phyloP scores from a whole-genome alignment of 129 eudicot species.

The Pittosporum tobira region DNA sequence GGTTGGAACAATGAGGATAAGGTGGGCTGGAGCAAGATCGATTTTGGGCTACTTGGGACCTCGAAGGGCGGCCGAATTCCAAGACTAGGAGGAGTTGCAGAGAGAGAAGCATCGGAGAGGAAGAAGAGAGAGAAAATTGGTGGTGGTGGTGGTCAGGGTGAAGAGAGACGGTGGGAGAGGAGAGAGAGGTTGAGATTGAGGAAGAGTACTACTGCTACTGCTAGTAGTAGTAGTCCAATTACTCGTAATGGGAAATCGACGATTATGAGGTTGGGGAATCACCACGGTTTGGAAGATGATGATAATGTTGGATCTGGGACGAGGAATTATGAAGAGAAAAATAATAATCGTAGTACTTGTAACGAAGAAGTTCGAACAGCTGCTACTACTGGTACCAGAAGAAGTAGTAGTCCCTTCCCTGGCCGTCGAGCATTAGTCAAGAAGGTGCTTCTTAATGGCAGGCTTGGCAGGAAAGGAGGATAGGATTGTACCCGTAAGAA shows the following conservation, averaged over 20 bases:
- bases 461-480: conserved; percentile 31
- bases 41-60: conserved; percentile 57
- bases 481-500: too few species aligned
- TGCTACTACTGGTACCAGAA: neutral
- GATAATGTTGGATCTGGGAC: neutral
- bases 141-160: neutral
- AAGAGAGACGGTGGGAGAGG: conserved; percentile 39
- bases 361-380: conserved; percentile 2
- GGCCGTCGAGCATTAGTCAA: conserved; percentile 44
- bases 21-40: conserved; percentile 49
- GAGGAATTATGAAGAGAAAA: too few species aligned
- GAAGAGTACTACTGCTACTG: conserved; percentile 4
- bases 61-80: conserved; percentile 60
- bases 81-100: conserved; percentile 13
- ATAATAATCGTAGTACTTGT: neutral
- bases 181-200: conserved; percentile 35
- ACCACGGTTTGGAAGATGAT: conserved; percentile 2
- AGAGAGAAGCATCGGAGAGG: neutral
- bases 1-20: conserved; percentile 62
- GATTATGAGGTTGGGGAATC: neutral
- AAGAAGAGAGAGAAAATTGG: neutral
- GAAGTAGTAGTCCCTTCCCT: conserved; percentile 33
- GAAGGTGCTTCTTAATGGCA: conserved; percentile 20
- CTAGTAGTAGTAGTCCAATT: neutral
- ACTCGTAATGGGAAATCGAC: neutral